Percentiles rank a stretch among this genome's conserved stretches.
phyloP scores from a whole-genome alignment of 2,329 filamentous ascomycete species.

The Phialocephala sp. region DNA sequence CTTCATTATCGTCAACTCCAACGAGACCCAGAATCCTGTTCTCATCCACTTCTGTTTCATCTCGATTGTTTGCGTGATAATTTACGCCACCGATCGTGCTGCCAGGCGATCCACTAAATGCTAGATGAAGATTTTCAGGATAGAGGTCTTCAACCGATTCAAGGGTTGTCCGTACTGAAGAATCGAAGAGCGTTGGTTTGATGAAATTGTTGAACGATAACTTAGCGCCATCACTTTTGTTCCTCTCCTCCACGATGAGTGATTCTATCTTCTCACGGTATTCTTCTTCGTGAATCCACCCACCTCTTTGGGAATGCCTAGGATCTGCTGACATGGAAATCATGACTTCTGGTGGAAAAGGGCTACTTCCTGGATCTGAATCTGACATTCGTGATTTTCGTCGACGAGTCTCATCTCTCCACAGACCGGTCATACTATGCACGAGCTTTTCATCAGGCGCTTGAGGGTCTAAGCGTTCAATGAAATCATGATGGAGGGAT shows the following conservation, averaged over 20 bases:
- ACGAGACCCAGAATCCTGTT: slow-evolving; percentile 53
- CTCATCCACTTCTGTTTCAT: slow-evolving; percentile 64
- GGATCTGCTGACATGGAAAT: slow-evolving; percentile 88
- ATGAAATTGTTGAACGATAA: slow-evolving; percentile 72
- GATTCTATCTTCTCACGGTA: slow-evolving; percentile 69
- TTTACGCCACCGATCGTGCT: slow-evolving; percentile 7
- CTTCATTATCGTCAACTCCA: slow-evolving; percentile 44
- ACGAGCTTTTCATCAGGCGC: slow-evolving; percentile 79
- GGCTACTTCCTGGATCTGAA: slow-evolving; percentile 68
- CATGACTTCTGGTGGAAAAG: slow-evolving; percentile 81
- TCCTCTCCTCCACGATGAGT: slow-evolving; percentile 69
- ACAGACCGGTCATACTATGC: slow-evolving; percentile 90
- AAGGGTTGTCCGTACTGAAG: slow-evolving; percentile 73
- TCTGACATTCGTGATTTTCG: slow-evolving; percentile 75
- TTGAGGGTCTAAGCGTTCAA: slow-evolving; percentile 71
- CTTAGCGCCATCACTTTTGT: slow-evolving; percentile 49
- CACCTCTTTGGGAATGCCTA: slow-evolving; percentile 72
- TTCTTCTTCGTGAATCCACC: slow-evolving; percentile 93
- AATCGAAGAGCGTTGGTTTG: slow-evolving; percentile 56
- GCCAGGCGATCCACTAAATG: slow-evolving; percentile 46
- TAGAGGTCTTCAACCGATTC: slow-evolving; percentile 90
- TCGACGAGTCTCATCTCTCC: slow-evolving; percentile 86
- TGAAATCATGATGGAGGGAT: slow-evolving; percentile 85
- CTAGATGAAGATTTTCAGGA: slow-evolving; percentile 65
- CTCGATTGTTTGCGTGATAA: slow-evolving; percentile 26